Evolutionary conservation across 768 basidiomycete species (phyloP), one percentile per base, ranked within the genome.

Genomic region (Gymnopilus dilepis): DNA sequence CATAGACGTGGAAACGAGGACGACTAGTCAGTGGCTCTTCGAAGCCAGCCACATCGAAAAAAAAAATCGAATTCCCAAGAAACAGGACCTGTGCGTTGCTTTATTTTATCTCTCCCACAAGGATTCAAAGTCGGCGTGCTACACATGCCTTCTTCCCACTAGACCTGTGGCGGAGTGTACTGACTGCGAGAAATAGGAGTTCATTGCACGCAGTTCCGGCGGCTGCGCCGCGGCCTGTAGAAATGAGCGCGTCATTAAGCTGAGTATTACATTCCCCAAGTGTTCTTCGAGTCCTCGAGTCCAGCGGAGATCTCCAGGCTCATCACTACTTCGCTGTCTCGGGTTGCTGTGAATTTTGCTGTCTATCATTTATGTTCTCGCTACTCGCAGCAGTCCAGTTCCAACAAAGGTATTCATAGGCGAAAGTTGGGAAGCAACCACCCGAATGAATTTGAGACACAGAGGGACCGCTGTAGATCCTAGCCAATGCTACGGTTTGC

Each of bases 81-180:
- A 58, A 42, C 22, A 41, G 33, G 43, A 47, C 54, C 43, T 40
- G 42, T 19, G 43, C 58, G 53, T 58, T 38, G 55, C 61, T 38
- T 34, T 34, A 22, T 55, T 38, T 24, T 22, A 47, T 50, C 47
- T 40, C 61, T 62, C 65, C 65, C 65, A 62, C 56, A 42, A 58
- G 45, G 17, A 28, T 31, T 26, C 47, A 50, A 50, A 50, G 33
- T 38, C n/a, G 47, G 40, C 15, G 50, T 56, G 59, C 33, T 50
- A 56, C 65, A 52, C 62, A 55, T 61, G 61, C 56, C 37, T 58
- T 26, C 65, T 66, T 66, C 65, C 59, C 65, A 66, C 65, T 62
- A 31, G 31, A 28, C 34, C 38, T 43, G 54, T 31, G 51, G 53
- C 31, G 45, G 56, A 48, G 21, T 30, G 30, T 34, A 42, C 21